Conservation (phyloP, 2,329 filamentous ascomycete genomes). For the Chaetomium sp. region DNA sequence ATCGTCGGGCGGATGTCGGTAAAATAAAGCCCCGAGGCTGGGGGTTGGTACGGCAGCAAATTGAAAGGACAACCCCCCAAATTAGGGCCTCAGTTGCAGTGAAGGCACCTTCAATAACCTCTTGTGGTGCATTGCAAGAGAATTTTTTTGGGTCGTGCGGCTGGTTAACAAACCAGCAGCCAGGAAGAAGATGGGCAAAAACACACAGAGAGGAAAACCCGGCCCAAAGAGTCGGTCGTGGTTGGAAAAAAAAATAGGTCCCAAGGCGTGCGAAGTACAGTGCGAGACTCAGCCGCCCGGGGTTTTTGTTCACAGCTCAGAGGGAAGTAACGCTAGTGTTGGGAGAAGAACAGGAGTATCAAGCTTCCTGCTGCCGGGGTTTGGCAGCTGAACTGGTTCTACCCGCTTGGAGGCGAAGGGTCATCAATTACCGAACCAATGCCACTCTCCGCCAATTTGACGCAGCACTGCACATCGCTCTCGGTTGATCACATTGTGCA, state of each 20-base stretch:
- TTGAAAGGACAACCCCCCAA: slow-evolving; percentile 2
- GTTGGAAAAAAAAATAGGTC: not conserved
- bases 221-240: not conserved
- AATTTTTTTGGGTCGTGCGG: not conserved
- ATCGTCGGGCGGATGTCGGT: not conserved
- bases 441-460: too few species aligned
- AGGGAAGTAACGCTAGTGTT: too few species aligned
- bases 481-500: too few species aligned
- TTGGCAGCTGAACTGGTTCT: too few species aligned
- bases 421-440: too few species aligned
- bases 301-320: not conserved
- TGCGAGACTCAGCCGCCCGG: slow-evolving; percentile 1
- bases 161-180: not conserved
- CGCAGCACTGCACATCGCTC: too few species aligned
- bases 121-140: slow-evolving; percentile 8
- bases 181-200: not conserved
- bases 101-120: slow-evolving; percentile 2
- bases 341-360: too few species aligned
- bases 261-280: not conserved
- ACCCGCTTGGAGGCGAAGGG: too few species aligned
- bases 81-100: not conserved
- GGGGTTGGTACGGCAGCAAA: not conserved
- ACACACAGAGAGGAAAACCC: not conserved
- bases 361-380: too few species aligned
- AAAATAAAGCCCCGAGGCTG: slow-evolving; percentile 1